These are phyloP conservation scores for Plantago elongata DNA, from an alignment of 257 asterid species.

Conservation along the genomic window DNA sequence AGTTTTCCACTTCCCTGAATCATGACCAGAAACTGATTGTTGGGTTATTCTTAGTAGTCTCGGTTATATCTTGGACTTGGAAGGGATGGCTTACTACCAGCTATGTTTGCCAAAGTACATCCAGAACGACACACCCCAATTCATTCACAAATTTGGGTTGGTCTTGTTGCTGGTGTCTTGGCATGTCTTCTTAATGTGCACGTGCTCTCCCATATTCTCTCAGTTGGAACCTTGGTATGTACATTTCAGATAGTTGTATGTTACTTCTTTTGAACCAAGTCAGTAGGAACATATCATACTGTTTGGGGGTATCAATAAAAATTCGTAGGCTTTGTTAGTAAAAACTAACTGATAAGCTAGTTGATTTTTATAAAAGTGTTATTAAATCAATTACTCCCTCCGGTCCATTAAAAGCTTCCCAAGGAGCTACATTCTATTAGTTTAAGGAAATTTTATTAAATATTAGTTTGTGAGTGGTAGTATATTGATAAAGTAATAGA, in stretches of 20 bases:
- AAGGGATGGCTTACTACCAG: conserved; percentile 88
- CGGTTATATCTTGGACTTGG: conserved; percentile 95
- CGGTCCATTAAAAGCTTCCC: too few species aligned
- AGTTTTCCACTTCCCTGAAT: conserved; percentile 9
- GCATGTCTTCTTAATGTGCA: conserved; percentile 82
- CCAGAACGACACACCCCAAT: conserved; percentile 74
- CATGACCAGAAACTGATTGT: conserved; percentile 24
- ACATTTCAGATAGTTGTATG: neutral
- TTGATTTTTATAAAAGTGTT: too few species aligned
- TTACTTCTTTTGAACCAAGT: neutral
- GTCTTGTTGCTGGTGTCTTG: conserved; percentile 69
- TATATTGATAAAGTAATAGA: too few species aligned
- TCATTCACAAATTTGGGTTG: conserved; percentile 92
- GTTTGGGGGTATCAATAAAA: too few species aligned
- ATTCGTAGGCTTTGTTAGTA: too few species aligned
- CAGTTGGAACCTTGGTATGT: conserved; percentile 93
- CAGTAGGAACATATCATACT: neutral
- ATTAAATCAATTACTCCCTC: too few species aligned
- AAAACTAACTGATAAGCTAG: too few species aligned
- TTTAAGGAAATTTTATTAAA: too few species aligned
- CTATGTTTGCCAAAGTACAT: conserved; percentile 71
- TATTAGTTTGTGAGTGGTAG: too few species aligned
- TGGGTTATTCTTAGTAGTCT: conserved; percentile 47
- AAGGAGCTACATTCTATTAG: too few species aligned
- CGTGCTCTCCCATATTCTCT: conserved; percentile 83